Evolutionary conservation across 1,139 yeast genomes (phyloP).

Genomic region (Blastobotrys arbuscula): DNA sequence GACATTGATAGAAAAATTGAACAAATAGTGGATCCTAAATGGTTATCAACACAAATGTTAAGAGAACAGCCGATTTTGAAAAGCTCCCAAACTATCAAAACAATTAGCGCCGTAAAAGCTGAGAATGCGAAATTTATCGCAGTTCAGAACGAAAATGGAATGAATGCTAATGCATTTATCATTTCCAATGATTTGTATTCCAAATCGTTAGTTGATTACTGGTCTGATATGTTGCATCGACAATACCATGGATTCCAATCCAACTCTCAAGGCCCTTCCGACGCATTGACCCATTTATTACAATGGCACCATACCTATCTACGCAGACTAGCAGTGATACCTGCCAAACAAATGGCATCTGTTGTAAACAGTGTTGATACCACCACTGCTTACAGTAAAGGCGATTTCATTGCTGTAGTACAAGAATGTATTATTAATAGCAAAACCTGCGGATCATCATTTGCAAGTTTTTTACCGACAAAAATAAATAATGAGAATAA

Average conservation of each 20-base stretch:
- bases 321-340: slow-evolving; percentile 66
- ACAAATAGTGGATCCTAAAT: slow-evolving; percentile 44
- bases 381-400: slow-evolving; percentile 29
- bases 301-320: slow-evolving; percentile 91
- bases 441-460: neutral
- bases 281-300: slow-evolving; percentile 68
- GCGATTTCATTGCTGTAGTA: slow-evolving; percentile 36
- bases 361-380: slow-evolving; percentile 14
- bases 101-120: slow-evolving; percentile 57
- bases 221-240: slow-evolving; percentile 68
- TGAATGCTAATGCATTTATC: slow-evolving; percentile 66
- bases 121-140: slow-evolving; percentile 52
- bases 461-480: neutral
- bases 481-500: slow-evolving; percentile 1
- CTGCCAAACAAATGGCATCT: slow-evolving; percentile 45
- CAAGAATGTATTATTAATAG: slow-evolving; percentile 1
- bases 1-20: slow-evolving; percentile 53
- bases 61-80: slow-evolving; percentile 66
- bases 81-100: slow-evolving; percentile 61
- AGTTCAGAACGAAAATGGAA: slow-evolving; percentile 56
- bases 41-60: slow-evolving; percentile 53
- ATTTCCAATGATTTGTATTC: slow-evolving; percentile 60
- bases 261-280: slow-evolving; percentile 41
- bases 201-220: slow-evolving; percentile 62
- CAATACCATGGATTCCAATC: slow-evolving; percentile 51